These are phyloP conservation scores for Aspergillus jensenii DNA, from an alignment of 2,329 filamentous ascomycete species.

Conservation along the genomic window DNA sequence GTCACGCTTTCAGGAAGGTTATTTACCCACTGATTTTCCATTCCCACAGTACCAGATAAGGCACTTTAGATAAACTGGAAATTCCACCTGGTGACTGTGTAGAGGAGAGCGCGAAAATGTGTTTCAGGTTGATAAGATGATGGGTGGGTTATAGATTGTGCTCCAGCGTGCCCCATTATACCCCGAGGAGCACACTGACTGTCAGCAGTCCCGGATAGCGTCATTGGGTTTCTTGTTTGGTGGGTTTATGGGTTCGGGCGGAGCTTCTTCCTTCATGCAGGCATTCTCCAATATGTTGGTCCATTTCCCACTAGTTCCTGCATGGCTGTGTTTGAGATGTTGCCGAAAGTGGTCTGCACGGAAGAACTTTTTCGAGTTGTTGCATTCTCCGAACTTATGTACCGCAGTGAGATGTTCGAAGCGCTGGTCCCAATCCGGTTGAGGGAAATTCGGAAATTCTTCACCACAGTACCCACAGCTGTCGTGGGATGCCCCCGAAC, in stretches of 20 bases:
- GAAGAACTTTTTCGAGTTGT: conserved; percentile 97
- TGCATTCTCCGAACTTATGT: conserved; percentile 98
- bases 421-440: conserved; percentile 84
- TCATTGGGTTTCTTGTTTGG: conserved; percentile 32
- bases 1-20: not conserved
- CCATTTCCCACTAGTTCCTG: conserved; percentile 96
- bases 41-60: not conserved
- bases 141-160: not conserved
- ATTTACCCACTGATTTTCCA: not conserved
- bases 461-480: conserved; percentile 94
- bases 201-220: conserved; percentile 30
- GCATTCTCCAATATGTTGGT: conserved; percentile 97
- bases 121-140: not conserved
- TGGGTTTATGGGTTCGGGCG: conserved; percentile 28
- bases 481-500: conserved; percentile 53
- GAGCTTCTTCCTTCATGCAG: conserved; percentile 84
- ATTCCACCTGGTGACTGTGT: not conserved
- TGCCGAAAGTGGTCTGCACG: conserved; percentile 97
- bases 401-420: conserved; percentile 83
- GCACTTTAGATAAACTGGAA: not conserved
- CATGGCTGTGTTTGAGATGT: conserved; percentile 96
- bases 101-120: not conserved
- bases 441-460: conserved; percentile 73
- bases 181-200: conserved; percentile 6
- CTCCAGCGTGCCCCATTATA: not conserved